Conservation (phyloP, 1,284 basidiomycete genomes). For the Pisolithus thermaeus region DNA sequence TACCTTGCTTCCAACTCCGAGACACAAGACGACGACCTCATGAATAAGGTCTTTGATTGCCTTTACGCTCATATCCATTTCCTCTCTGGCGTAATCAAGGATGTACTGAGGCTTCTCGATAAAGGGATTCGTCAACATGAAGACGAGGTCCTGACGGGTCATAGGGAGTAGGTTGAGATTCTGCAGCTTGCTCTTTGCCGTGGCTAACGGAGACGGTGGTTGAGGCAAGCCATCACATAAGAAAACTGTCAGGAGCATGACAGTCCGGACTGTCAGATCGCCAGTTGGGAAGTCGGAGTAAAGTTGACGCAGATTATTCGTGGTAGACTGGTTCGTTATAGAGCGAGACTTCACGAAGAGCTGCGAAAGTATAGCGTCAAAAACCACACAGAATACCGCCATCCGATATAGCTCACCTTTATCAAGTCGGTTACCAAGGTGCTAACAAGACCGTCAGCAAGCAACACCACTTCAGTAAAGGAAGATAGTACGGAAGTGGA, state of each 20-base stretch:
- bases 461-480: slow-evolving; percentile 5
- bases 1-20: slow-evolving; percentile 64
- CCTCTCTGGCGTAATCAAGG: slow-evolving; percentile 48
- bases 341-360: slow-evolving; percentile 64
- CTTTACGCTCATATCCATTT: slow-evolving; percentile 36
- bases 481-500: slow-evolving; percentile 44
- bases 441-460: slow-evolving; percentile 29
- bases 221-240: slow-evolving; percentile 36
- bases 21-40: slow-evolving; percentile 49
- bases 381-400: not conserved
- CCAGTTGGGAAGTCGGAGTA: slow-evolving; percentile 58
- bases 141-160: slow-evolving; percentile 50
- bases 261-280: slow-evolving; percentile 55
- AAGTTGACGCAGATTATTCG: slow-evolving; percentile 50
- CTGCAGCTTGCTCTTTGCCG: slow-evolving; percentile 39
- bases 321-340: slow-evolving; percentile 44
- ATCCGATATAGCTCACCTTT: slow-evolving; percentile 37
- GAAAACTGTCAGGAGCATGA: slow-evolving; percentile 61
- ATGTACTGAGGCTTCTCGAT: slow-evolving; percentile 51
- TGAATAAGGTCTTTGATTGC: slow-evolving; percentile 42
- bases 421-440: slow-evolving; percentile 53
- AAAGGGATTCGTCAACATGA: slow-evolving; percentile 63
- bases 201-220: slow-evolving; percentile 26
- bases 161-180: slow-evolving; percentile 48
- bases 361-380: slow-evolving; percentile 32